Conservation (phyloP, 73 alveolate genomes). For the Stentor coeruleus region DNA sequence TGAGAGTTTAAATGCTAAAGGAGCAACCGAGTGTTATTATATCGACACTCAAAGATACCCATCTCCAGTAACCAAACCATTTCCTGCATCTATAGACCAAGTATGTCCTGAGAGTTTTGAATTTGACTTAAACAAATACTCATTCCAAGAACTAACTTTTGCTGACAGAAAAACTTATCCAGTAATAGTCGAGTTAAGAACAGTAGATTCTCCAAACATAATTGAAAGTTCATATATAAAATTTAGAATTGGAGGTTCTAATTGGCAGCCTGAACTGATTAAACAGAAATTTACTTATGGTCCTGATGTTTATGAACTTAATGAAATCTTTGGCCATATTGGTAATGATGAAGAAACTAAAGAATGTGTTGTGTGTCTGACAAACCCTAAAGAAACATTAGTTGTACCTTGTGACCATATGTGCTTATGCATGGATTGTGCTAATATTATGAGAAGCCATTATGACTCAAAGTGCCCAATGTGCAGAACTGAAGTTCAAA, state of each 20-base stretch:
- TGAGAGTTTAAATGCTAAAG: not conserved
- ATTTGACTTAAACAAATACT: not conserved
- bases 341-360: conserved; percentile 22
- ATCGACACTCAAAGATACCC: conserved; percentile 20
- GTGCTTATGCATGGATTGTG: conserved; percentile 71
- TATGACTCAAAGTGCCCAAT: conserved; percentile 69
- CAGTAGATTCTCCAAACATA: not conserved
- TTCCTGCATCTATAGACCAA: not conserved
- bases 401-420: conserved; percentile 75
- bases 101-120: not conserved
- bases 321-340: conserved; percentile 21
- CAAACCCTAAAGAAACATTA: conserved; percentile 62
- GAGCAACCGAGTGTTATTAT: conserved; percentile 18
- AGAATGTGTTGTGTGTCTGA: conserved; percentile 74
- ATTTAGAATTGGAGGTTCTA: not conserved
- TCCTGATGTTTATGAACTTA: not conserved
- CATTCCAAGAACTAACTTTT: not conserved
- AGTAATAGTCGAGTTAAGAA: not conserved
- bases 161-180: conserved; percentile 20
- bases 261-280: conserved; percentile 1
- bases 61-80: not conserved
- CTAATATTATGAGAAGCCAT: conserved; percentile 69
- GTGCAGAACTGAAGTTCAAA: conserved; percentile 55
- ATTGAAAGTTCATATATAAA: conserved; percentile 20
- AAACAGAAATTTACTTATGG: not conserved